Conservation (phyloP, 352 stramenopile genomes). For the Globisporangium megalacanthum region DNA sequence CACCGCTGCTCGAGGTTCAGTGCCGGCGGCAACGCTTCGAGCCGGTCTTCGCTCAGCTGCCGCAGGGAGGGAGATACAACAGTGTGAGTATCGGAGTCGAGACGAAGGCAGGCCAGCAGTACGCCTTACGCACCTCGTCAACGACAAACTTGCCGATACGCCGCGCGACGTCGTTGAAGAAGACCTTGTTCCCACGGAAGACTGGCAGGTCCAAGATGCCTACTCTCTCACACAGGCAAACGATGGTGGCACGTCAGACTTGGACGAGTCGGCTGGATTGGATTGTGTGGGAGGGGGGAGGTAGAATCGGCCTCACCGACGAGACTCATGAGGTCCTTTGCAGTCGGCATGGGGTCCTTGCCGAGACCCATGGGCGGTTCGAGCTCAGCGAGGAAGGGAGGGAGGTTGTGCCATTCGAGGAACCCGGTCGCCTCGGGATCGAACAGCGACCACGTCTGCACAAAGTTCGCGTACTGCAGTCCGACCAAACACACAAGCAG, state of each 20-base stretch:
- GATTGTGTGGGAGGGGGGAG: neutral
- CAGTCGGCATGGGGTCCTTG: constrained; percentile 21
- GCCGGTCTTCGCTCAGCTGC: constrained; percentile 46
- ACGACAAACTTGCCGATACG: constrained; percentile 55
- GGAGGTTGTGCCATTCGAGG: constrained; percentile 62
- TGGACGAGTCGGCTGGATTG: neutral
- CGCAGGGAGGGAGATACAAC: neutral
- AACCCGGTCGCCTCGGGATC: constrained; percentile 84
- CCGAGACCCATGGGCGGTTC: constrained; percentile 68
- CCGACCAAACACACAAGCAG: neutral
- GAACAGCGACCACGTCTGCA: constrained; percentile 62
- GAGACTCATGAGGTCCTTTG: constrained; percentile 39
- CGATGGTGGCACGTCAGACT: neutral
- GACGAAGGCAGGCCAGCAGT: constrained; percentile 2
- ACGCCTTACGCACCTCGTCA: constrained; percentile 22
- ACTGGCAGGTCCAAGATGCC: constrained; percentile 47
- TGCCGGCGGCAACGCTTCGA: constrained; percentile 36
- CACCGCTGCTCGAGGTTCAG: constrained; percentile 58
- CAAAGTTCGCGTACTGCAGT: constrained; percentile 75
- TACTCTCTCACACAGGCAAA: constrained; percentile 2
- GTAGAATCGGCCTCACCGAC: constrained; percentile 28
- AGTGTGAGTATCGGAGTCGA: neutral
- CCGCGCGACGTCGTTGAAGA: constrained; percentile 59
- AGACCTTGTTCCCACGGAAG: constrained; percentile 55
- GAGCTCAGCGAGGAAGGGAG: constrained; percentile 56